These are phyloP conservation scores for Salvia sclarea DNA, from an alignment of 305 asterid genomes.

Conservation along the genomic window DNA sequence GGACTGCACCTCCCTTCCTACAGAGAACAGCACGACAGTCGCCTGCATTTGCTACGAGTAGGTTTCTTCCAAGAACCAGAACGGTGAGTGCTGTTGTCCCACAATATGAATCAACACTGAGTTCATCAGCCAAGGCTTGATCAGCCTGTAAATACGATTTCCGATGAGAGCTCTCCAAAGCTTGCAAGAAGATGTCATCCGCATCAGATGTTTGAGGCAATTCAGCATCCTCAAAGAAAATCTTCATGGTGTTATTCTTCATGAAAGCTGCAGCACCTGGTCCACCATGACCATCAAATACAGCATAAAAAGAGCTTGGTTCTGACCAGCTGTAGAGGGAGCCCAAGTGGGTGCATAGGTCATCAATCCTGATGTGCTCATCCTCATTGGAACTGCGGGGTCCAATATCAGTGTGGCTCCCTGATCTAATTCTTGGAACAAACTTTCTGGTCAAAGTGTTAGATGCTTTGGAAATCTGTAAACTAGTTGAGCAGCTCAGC, in stretches of 20 bases:
- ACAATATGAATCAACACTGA: conserved; percentile 56
- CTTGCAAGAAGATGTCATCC: conserved; percentile 62
- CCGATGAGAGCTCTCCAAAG: conserved; percentile 55
- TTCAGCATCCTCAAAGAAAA: conserved; percentile 61
- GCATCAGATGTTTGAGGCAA: conserved; percentile 55
- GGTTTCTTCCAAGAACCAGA: conserved; percentile 66
- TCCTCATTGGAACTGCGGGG: conserved; percentile 84
- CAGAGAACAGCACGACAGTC: conserved; percentile 87
- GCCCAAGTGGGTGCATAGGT: conserved; percentile 62
- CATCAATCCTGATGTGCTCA: conserved; percentile 73
- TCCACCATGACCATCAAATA: conserved; percentile 97
- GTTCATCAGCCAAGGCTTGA: conserved; percentile 70
- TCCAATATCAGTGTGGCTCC: conserved; percentile 84
- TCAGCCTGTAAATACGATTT: conserved; percentile 69
- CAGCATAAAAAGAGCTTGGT: conserved; percentile 78
- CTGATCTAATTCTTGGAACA: conserved; percentile 60
- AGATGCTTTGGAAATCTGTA: conserved; percentile 35
- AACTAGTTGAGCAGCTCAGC: conserved; percentile 56
- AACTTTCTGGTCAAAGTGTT: conserved; percentile 42
- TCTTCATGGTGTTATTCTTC: conserved; percentile 59
- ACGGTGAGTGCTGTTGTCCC: conserved; percentile 96
- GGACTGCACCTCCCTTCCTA: conserved; percentile 70
- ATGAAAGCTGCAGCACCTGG: conserved; percentile 73
- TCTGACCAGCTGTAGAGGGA: conserved; percentile 59
- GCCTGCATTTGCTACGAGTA: conserved; percentile 85